Conservation (phyloP, 2,329 filamentous ascomycete genomes). For the Neonectria coccinea region DNA sequence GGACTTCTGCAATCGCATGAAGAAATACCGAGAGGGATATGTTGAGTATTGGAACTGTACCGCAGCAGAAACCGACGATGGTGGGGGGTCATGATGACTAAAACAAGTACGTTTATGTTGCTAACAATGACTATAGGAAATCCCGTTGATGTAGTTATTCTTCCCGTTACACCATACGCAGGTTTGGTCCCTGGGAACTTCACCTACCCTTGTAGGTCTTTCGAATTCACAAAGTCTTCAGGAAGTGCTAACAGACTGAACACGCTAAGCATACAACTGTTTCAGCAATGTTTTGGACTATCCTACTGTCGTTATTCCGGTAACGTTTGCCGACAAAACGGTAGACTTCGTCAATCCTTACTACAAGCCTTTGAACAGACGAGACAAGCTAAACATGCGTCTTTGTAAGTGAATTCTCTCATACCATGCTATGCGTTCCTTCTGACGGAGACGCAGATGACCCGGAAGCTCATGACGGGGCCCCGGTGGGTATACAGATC, state of each 20-base stretch:
- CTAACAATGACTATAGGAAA: background rate
- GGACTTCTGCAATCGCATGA: background rate
- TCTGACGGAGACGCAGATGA: background rate
- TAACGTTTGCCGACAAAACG: background rate
- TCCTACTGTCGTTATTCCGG: background rate
- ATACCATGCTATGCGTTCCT: too few relatives aligned
- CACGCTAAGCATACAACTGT: background rate
- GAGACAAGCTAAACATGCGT: background rate
- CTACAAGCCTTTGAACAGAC: background rate
- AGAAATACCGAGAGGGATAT: background rate
- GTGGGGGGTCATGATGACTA: background rate
- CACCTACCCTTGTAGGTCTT: background rate
- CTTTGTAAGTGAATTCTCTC: background rate
- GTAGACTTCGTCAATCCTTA: background rate
- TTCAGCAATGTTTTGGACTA: background rate
- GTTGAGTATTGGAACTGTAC: background rate
- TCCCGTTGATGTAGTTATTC: background rate
- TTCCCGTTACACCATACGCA: background rate
- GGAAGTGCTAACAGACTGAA: background rate
- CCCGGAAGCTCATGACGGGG: background rate
- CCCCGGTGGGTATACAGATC: background rate
- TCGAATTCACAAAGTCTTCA: background rate
- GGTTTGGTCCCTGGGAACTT: background rate
- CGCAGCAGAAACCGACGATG: background rate
- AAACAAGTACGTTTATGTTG: background rate